A percentile compares a stretch with the other conserved stretches of the same genome.
Evolutionary conservation across 306 rosid genomes (phyloP).

Genomic region (Medicago ruthenica): DNA sequence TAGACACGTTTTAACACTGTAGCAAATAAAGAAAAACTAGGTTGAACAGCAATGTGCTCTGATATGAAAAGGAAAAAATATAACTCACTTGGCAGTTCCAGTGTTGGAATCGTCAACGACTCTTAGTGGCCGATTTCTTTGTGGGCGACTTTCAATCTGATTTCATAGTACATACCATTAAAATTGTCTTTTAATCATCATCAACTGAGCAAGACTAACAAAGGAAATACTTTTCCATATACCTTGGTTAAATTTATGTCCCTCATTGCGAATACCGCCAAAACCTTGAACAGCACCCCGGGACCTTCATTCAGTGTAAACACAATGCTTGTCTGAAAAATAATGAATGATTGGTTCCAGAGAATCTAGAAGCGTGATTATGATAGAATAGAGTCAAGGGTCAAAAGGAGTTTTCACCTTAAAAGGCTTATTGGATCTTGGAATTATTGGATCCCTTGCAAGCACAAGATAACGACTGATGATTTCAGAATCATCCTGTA

Average conservation of each 20-base stretch:
- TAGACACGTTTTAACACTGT: too few relatives aligned
- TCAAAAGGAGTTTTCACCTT: constrained; percentile 49
- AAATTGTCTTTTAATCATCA: constrained; percentile 15
- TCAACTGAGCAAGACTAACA: constrained; percentile 30
- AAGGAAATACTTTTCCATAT: constrained; percentile 7
- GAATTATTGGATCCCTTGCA: constrained; percentile 74
- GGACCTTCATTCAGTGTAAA: constrained; percentile 63
- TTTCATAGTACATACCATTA: constrained; percentile 30
- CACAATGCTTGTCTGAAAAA: constrained; percentile 61
- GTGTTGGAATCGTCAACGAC: constrained; percentile 64
- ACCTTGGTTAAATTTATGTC: constrained; percentile 61
- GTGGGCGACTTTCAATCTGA: constrained; percentile 72
- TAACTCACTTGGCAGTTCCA: constrained; percentile 58
- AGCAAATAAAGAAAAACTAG: too few relatives aligned
- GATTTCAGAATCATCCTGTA: constrained; percentile 61
- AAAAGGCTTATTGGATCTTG: constrained; percentile 52
- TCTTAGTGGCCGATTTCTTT: constrained; percentile 61
- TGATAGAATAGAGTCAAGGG: not conserved
- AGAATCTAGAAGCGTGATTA: constrained; percentile 23
- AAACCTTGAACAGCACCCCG: constrained; percentile 63
- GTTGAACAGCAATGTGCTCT: too few relatives aligned
- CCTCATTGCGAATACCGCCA: constrained; percentile 63
- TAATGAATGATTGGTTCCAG: constrained; percentile 14
- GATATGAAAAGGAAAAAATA: not conserved
- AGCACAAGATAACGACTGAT: constrained; percentile 65